phyloP scores from a whole-genome alignment of 345 rosid species.

The Salix arbutifolia region DNA sequence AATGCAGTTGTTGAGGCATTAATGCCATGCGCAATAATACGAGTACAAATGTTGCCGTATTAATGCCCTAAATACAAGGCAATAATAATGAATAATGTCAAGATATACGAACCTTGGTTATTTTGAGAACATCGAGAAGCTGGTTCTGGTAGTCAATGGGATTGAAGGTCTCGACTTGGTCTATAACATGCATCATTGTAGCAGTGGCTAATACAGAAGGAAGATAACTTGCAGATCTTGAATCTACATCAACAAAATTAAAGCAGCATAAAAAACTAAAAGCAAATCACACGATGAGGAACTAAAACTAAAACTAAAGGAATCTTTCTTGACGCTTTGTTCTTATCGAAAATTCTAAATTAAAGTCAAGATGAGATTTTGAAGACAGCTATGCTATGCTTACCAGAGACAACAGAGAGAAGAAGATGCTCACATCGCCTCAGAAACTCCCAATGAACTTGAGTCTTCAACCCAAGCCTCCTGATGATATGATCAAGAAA shows the following conservation, averaged over 20 bases:
- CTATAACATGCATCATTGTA: constrained; percentile 33
- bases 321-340: constrained; percentile 11
- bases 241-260: constrained; percentile 10
- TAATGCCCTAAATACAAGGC: background rate
- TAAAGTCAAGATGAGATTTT: background rate
- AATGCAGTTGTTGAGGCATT: background rate
- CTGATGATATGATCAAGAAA: constrained; percentile 29
- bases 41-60: background rate
- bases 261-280: background rate
- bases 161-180: constrained; percentile 29
- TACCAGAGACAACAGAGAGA: constrained; percentile 22
- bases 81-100: background rate
- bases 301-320: background rate
- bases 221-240: constrained; percentile 18
- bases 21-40: background rate
- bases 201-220: constrained; percentile 32
- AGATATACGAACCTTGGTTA: constrained; percentile 16
- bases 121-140: constrained; percentile 21
- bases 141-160: constrained; percentile 16
- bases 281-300: background rate
- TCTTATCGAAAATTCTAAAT: constrained; percentile 13
- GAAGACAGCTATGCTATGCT: background rate
- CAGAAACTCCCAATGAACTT: constrained; percentile 23
- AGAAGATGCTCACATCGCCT: constrained; percentile 26
- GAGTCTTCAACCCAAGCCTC: constrained; percentile 23